Conservation (phyloP, 2,329 filamentous ascomycete species). For the Aspergillus uvarum region DNA sequence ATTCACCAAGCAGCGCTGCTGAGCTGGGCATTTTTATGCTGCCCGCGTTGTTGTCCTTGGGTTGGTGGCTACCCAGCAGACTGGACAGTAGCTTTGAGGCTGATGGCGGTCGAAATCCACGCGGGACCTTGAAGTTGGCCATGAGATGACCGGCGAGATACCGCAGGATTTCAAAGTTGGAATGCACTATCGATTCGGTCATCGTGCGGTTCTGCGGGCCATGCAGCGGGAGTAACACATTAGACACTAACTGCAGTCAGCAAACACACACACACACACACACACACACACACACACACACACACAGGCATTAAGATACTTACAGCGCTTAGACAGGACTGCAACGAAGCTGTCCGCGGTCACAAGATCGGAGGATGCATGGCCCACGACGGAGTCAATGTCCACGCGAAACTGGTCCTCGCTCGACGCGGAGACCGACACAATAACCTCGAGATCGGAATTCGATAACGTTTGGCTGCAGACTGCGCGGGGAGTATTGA, state of each 20-base stretch:
- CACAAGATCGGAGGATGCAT: constrained; percentile 71
- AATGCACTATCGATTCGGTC: constrained; percentile 68
- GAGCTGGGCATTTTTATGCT: constrained; percentile 36
- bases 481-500: constrained; percentile 34
- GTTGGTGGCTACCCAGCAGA: constrained; percentile 64
- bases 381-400: constrained; percentile 66
- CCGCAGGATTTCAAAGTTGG: constrained; percentile 74
- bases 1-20: constrained; percentile 41
- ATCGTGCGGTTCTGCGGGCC: constrained; percentile 52
- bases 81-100: constrained; percentile 88
- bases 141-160: constrained; percentile 64
- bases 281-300: neutral
- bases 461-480: constrained; percentile 31
- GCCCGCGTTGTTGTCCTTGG: constrained; percentile 27
- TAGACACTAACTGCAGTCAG: constrained; percentile 58
- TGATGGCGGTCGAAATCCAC: constrained; percentile 73
- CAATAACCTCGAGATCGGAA: constrained; percentile 50
- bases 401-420: constrained; percentile 59
- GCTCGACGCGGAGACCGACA: constrained; percentile 68
- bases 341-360: constrained; percentile 70
- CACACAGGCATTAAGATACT: constrained; percentile 33
- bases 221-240: constrained; percentile 70
- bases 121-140: constrained; percentile 58
- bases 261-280: constrained; percentile 4
- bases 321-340: constrained; percentile 71